Evolutionary conservation across 805 yeast species (phyloP), one percentile per base, ranked within the genome.

Genomic region (Ogataea trehaloabstinens): DNA sequence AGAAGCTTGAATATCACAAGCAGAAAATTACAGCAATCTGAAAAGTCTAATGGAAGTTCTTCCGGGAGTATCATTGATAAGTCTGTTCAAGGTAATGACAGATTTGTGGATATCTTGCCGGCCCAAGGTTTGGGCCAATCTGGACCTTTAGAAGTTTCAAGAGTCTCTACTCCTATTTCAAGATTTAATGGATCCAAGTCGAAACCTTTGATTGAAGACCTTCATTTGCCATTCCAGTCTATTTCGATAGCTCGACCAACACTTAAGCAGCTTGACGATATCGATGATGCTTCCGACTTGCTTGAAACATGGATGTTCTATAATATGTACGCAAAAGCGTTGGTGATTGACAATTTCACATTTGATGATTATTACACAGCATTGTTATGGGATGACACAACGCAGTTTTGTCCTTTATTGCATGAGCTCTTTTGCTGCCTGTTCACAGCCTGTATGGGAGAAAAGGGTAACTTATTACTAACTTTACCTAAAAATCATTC

Each of bases 241-340:
- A 42, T 54, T 21, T 40, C 55, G 1, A 40, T 41, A 11, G 19
- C 37, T 1, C 55, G 45, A 37, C 68, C 70, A 6, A 15, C 28
- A 1, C 46, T 60, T 49, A 45, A 49, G n/a, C 45, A 39, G 24
- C 35, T 62, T 10, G 44, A 49, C 3, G 44, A 45, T 2, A 35
- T 52, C 20, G 45, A 52, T 13, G 53, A 60, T 29, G 47, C 56
- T 11, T 57, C 64, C 1, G 76, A 74, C 35, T 72, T 82, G 1
- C 55, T 88, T 18, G 90, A 85, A 51, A 58, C 74, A 3, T 88
- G 95, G 95, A 67, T 76, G 2, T 88, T 87, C 52, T 59, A 86
- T 20, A 85, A 85, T 56, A 71, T 85, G 35, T 87, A 80, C 58
- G 76, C 79, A 48, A 71, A 71, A 24, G 78, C 87, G 1, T 63